These are phyloP conservation scores for Globisporangium sylvaticum DNA, from an alignment of 352 stramenopile species.

Conservation along the genomic window DNA sequence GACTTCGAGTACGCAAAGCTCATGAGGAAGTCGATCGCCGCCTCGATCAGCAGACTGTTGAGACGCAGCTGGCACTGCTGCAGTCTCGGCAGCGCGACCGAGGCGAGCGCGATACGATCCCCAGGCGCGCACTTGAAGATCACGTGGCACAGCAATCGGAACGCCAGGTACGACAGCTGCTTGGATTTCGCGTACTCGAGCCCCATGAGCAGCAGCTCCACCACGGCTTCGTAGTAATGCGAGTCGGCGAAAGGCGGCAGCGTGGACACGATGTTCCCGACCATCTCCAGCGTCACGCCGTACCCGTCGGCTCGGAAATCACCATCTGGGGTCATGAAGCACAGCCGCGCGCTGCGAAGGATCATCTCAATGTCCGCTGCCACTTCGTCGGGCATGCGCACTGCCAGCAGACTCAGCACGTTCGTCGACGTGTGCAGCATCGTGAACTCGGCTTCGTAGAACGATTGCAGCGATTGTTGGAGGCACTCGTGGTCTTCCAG, in stretches of 20 bases:
- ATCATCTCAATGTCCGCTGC: constrained; percentile 31
- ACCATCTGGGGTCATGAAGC: constrained; percentile 57
- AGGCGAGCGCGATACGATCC: constrained; percentile 46
- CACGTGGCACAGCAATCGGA: constrained; percentile 61
- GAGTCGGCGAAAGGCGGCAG: constrained; percentile 13
- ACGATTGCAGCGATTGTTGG: constrained; percentile 34
- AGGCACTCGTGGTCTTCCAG: constrained; percentile 29
- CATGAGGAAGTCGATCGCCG: constrained; percentile 77
- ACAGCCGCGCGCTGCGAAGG: constrained; percentile 32
- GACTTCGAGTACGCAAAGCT: constrained; percentile 64
- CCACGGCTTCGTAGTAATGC: constrained; percentile 21
- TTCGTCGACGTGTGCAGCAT: constrained; percentile 55
- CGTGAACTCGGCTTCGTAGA: constrained; percentile 62
- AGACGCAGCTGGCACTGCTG: constrained; percentile 31
- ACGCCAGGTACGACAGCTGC: constrained; percentile 57
- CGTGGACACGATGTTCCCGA: constrained; percentile 42
- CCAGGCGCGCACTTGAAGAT: constrained; percentile 38
- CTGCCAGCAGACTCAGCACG: constrained; percentile 47
- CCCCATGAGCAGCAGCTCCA: constrained; percentile 52
- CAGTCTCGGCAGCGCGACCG: constrained; percentile 47
- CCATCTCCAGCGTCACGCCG: constrained; percentile 55
- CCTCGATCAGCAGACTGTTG: constrained; percentile 52
- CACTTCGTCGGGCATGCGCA: constrained; percentile 47
- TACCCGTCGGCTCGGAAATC: constrained; percentile 68
- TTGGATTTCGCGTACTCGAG: constrained; percentile 57